A percentile compares a stretch with the other conserved stretches of the same genome.
Conservation (phyloP, 2,329 filamentous ascomycete genomes). For the Acrodontium crateriforme region DNA sequence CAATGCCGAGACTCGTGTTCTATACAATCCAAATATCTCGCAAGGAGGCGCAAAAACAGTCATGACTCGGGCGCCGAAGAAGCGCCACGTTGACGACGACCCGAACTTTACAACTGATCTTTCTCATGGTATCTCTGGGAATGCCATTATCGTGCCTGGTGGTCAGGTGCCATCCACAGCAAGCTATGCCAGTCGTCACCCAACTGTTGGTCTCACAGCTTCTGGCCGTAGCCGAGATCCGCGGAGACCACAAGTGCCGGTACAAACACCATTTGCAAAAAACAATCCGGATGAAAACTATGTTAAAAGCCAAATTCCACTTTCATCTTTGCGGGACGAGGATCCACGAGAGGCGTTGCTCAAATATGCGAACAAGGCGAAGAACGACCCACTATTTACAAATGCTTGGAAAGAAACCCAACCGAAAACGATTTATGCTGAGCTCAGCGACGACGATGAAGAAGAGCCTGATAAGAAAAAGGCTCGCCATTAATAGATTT, state of each 20-base stretch:
- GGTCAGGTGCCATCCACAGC: conserved; percentile 26
- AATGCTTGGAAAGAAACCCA: conserved; percentile 87
- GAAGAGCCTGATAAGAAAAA: conserved; percentile 56
- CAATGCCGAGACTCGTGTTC: conserved; percentile 75
- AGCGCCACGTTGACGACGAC: conserved; percentile 89
- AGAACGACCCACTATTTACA: conserved; percentile 89
- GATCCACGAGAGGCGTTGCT: conserved; percentile 87
- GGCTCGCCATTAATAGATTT: too few species aligned
- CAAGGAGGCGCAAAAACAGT: conserved; percentile 70
- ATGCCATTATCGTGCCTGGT: conserved; percentile 53
- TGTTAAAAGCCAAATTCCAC: conserved; percentile 74
- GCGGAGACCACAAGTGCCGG: conserved; percentile 68
- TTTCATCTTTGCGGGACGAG: conserved; percentile 89
- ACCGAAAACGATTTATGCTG: conserved; percentile 80
- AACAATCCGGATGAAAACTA: conserved; percentile 80
- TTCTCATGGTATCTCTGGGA: conserved; percentile 65
- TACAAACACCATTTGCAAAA: conserved; percentile 79
- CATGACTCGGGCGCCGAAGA: conserved; percentile 87
- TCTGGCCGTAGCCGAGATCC: conserved; percentile 69
- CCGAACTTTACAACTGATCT: conserved; percentile 74
- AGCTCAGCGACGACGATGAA: conserved; percentile 73
- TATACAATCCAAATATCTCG: conserved; percentile 82
- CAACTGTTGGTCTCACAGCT: conserved; percentile 60
- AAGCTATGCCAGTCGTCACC: conserved; percentile 46
- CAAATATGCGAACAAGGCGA: conserved; percentile 86